Base-by-base conservation (phyloP, 2,329 filamentous ascomycete genomes). In the Sphaceloma murrayae region DNA sequence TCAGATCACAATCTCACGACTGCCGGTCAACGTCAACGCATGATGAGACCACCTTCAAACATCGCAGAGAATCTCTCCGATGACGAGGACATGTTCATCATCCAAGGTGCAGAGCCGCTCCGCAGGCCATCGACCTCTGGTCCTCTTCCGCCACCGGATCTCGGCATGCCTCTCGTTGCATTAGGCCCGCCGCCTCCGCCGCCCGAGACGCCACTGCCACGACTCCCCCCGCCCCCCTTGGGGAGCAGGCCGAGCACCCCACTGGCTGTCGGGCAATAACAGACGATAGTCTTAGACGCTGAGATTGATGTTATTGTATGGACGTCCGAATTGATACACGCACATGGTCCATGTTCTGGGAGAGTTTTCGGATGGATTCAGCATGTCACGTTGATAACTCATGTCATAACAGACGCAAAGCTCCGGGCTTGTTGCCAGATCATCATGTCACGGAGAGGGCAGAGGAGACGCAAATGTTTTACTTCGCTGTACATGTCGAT, bases 151-250 rank as follows among this genome's bases (percentile, higher is more conserved):
- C 43, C 40, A 55, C 32, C 54, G 44, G 56, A 53, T 47, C 55
- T 51, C 48, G 61, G 47, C 13, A 62, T 68, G 49, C 59, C 66
- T 2, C 53, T 60, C 1, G 59, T 65, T 10, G 58, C 59, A 1
- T 52, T 70, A 2, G 66, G 66, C 2, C 67, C 67, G 5, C 67
- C 67, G 3, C 65, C 63, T 4, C 67, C 67, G 3, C 67, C 67
- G 16, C 67, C 67, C 45, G 59, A 56, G 9, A 62, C 64, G 52
- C 66, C 67, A n/a, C 51, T 69, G 16, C 67, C 67, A 7, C 30
- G 42, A 14, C 42, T 34, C 11, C 42, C 42, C 19, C 36, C 36
- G 11, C 11, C 16, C 22, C 36, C 36, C 10, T 16, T 29, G 7
- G 26, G 17, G n/a, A 40, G 36, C 24, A 40, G 36, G 16, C 36